phyloP scores from a whole-genome alignment of 129 eudicot genomes.

The Escallonia herrerae region DNA sequence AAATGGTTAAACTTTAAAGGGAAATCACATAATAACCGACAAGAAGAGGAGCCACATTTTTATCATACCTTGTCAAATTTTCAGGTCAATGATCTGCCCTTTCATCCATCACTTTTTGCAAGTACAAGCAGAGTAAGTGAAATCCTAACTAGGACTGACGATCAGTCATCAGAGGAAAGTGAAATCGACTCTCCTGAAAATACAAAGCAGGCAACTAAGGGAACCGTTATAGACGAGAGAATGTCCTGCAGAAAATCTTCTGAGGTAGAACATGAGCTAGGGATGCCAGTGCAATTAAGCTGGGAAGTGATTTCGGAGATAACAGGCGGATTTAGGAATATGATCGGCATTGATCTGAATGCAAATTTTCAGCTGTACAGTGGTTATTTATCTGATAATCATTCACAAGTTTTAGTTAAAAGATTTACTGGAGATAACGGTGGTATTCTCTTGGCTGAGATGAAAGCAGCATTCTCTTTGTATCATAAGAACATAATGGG shows the following conservation, averaged over 20 bases:
- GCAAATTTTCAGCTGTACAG: constrained; percentile 26
- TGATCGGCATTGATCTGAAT: constrained; percentile 12
- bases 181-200: neutral
- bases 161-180: constrained; percentile 20
- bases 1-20: constrained; percentile 11
- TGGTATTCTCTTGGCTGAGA: constrained; percentile 35
- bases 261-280: neutral
- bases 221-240: no score
- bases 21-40: constrained; percentile 2
- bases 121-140: constrained; percentile 14
- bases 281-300: constrained; percentile 23
- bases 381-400: constrained; percentile 16
- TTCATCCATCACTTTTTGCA: constrained; percentile 27
- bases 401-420: constrained; percentile 22
- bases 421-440: constrained; percentile 24
- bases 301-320: constrained; percentile 42
- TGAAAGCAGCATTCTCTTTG: constrained; percentile 39
- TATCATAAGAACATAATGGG: constrained; percentile 42
- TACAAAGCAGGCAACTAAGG: no score
- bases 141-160: neutral
- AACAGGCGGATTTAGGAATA: constrained; percentile 24
- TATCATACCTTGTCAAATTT: constrained; percentile 31
- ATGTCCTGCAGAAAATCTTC: neutral
- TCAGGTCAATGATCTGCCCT: constrained; percentile 27
- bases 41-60: constrained; percentile 18